These are phyloP conservation scores for Termitomyces sp. DNA, from an alignment of 768 basidiomycete species.

Conservation along the genomic window DNA sequence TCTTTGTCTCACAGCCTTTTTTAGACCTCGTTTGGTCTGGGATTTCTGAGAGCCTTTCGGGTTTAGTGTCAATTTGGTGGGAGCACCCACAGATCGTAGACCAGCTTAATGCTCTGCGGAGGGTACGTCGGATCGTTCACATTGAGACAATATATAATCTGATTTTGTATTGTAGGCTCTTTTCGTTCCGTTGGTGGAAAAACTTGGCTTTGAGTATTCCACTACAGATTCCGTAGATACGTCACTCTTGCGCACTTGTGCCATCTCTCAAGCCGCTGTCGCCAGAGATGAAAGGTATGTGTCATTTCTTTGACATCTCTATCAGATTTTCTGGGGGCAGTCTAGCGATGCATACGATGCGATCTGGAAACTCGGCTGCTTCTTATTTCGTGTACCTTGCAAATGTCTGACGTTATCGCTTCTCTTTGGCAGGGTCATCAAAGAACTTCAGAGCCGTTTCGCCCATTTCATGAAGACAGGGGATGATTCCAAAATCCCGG, in stretches of 20 bases:
- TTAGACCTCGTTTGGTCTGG: constrained; percentile 81
- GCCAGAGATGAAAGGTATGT: constrained; percentile 23
- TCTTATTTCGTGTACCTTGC: not conserved
- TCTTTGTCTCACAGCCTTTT: not conserved
- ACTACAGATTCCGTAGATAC: constrained; percentile 64
- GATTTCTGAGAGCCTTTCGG: constrained; percentile 52
- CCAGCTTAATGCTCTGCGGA: constrained; percentile 56
- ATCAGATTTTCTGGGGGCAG: not conserved
- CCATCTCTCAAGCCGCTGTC: constrained; percentile 50
- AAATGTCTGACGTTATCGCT: not conserved
- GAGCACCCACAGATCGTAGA: constrained; percentile 58
- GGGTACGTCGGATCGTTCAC: constrained; percentile 35
- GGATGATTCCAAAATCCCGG: constrained; percentile 75
- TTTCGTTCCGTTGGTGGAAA: constrained; percentile 73
- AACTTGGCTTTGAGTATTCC: constrained; percentile 74
- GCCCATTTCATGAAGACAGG: constrained; percentile 62
- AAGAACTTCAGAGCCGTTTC: constrained; percentile 72
- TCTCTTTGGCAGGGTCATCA: constrained; percentile 53
- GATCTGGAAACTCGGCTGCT: not conserved
- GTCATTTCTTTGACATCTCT: not conserved
- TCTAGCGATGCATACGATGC: not conserved
- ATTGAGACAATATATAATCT: not conserved
- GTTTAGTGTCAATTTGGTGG: constrained; percentile 75
- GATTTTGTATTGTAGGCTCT: constrained; percentile 38
- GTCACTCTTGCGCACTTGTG: constrained; percentile 70